Evolutionary conservation across 2,329 filamentous ascomycete genomes (phyloP).

Genomic region (Ustulina deusta): DNA sequence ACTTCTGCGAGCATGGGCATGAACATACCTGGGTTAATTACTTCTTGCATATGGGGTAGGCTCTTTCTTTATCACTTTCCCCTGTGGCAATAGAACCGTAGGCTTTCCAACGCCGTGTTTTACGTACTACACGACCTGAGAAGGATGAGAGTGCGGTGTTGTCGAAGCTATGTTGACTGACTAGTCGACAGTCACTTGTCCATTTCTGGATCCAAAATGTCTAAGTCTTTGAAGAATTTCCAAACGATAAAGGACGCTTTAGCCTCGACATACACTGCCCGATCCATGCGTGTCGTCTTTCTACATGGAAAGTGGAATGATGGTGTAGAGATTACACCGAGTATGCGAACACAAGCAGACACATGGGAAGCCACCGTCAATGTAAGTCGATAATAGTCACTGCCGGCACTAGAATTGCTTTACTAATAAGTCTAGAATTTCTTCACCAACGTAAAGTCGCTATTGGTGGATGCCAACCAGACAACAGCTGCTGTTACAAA

Average conservation of each 20-base stretch:
- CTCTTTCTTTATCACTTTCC: background rate
- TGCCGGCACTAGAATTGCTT: background rate
- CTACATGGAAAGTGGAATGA: constrained; percentile 90
- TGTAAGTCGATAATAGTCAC: constrained; percentile 53
- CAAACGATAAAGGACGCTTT: constrained; percentile 91
- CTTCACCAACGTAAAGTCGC: constrained; percentile 68
- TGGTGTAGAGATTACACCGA: constrained; percentile 88
- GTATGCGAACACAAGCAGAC: constrained; percentile 79
- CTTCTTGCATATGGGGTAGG: constrained; percentile 87
- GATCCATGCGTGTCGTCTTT: constrained; percentile 87
- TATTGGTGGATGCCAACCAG: constrained; percentile 60
- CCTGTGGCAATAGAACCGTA: background rate
- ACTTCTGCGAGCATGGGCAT: constrained; percentile 65
- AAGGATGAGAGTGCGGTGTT: background rate
- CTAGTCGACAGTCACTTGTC: constrained; percentile 69
- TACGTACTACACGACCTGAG: background rate
- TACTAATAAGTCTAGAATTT: constrained; percentile 60
- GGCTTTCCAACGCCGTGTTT: too few species aligned
- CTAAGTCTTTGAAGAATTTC: constrained; percentile 95
- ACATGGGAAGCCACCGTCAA: constrained; percentile 85
- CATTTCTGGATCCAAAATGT: constrained; percentile 95
- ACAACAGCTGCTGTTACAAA: constrained; percentile 43
- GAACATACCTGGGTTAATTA: constrained; percentile 90
- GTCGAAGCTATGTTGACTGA: background rate
- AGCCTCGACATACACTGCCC: constrained; percentile 75